These are phyloP conservation scores for Euphorbia lathyris DNA, from an alignment of 345 rosid genomes.

Conservation along the genomic window DNA sequence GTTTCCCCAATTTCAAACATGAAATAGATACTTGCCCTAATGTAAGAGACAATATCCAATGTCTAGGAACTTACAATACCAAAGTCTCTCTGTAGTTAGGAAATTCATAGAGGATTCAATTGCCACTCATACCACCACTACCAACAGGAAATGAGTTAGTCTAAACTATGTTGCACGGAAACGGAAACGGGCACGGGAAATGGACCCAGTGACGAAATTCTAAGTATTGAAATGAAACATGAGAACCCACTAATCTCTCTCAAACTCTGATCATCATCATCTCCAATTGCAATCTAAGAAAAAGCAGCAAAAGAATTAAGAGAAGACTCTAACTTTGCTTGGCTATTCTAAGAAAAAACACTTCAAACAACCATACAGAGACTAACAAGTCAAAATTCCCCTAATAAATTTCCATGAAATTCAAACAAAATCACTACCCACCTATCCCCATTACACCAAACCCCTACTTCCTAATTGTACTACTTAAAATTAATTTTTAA, in stretches of 20 bases:
- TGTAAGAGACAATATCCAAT: no score
- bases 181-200: no score
- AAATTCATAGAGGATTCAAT: neutral
- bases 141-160: no score
- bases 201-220: no score
- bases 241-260: constrained; percentile 10
- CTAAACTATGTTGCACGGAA: no score
- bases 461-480: constrained; percentile 35
- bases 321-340: constrained; percentile 13
- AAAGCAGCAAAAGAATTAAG: constrained; percentile 16
- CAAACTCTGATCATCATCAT: neutral
- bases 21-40: no score
- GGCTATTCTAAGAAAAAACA: constrained; percentile 17
- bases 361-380: constrained; percentile 26
- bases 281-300: constrained; percentile 8
- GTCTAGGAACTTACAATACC: constrained; percentile 2
- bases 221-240: constrained; percentile 5
- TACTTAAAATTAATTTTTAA: constrained; percentile 2
- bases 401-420: constrained; percentile 26
- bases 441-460: constrained; percentile 28
- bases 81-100: neutral
- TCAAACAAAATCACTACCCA: constrained; percentile 16
- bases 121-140: no score
- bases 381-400: constrained; percentile 32
- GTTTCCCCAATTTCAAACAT: no score